Evolutionary conservation across 169 alveolate species (phyloP).

Genomic region (Plasmodium blacklocki): DNA sequence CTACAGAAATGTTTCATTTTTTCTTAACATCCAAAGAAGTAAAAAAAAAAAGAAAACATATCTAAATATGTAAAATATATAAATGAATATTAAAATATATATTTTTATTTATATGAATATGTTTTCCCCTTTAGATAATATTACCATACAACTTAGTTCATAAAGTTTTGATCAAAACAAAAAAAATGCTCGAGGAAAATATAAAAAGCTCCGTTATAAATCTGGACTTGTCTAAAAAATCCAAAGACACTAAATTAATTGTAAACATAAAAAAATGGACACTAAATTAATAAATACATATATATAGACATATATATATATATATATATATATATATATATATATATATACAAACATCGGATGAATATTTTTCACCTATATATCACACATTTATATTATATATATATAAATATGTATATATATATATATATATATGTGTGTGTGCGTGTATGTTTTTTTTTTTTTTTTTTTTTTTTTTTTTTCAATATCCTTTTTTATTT

Average conservation of each 20-base stretch:
- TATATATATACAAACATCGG: neutral
- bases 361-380: neutral
- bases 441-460: neutral
- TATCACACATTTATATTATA: neutral
- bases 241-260: slow-evolving; percentile 48
- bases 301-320: neutral
- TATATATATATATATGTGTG: too few species aligned
- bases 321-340: neutral
- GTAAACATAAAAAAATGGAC: slow-evolving; percentile 4
- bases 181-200: slow-evolving; percentile 63
- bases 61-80: neutral
- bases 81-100: neutral
- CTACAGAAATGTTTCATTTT: slow-evolving; percentile 44
- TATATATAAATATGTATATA: too few species aligned
- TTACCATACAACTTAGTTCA: slow-evolving; percentile 33
- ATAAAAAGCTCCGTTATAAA: slow-evolving; percentile 49
- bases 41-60: neutral
- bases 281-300: neutral
- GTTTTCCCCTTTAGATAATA: slow-evolving; percentile 5
- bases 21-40: slow-evolving; percentile 49
- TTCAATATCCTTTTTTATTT: neutral
- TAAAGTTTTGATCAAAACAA: slow-evolving; percentile 24
- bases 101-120: neutral
- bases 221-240: slow-evolving; percentile 37
- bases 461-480: neutral